Base-by-base conservation (phyloP, 768 basidiomycete species). In the Pisolithus sp. region DNA sequence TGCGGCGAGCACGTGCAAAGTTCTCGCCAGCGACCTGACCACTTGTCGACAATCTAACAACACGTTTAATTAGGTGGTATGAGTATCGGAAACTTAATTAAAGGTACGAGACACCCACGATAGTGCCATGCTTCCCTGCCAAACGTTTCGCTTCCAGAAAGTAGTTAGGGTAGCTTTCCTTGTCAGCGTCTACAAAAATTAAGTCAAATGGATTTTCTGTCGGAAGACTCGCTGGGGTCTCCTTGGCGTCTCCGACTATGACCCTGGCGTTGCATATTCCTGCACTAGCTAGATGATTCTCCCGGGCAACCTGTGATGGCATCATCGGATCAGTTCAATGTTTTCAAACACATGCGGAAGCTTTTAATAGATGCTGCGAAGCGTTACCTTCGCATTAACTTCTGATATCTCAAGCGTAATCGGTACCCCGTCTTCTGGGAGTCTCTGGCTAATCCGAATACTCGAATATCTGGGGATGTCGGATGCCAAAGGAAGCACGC, bases 181-280 rank as follows among this genome's bases (percentile, higher is more conserved):
- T 86, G 68, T 86, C 82, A 7, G 84, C 86, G 65, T 87, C 85
- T 55, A 86, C 83, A 71, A 87, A 89, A 3, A 74, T 73, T n/a
- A 89, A 64, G 63, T 87, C 85, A 62, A 83, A 87, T 2, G 74
- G 76, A 3, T 67, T 63, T 8, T 74, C 73, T 6, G 81, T 64
- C 6, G 73, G 66, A 24, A 86, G 65, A 41, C 66, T 71, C 21
- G 65, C 67, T 39, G 86, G 69, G 0, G 77, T 73, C 4, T 81
- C 76, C 4, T 68, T 65, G 2, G 80, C 84, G 31, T 75, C 71
- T 0, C 81, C 83, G 31, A 78, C 63, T 41, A 80, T 68, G 34
- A 84, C 64, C 24, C 74, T 64, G 40, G 79, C 71, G 61, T 79
- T 79, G 44, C 62, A 53, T 5, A 86, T 62, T 2, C 80, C 81